Base-by-base conservation (phyloP, 2,329 filamentous ascomycete species). In the Fusarium dlaminii region DNA sequence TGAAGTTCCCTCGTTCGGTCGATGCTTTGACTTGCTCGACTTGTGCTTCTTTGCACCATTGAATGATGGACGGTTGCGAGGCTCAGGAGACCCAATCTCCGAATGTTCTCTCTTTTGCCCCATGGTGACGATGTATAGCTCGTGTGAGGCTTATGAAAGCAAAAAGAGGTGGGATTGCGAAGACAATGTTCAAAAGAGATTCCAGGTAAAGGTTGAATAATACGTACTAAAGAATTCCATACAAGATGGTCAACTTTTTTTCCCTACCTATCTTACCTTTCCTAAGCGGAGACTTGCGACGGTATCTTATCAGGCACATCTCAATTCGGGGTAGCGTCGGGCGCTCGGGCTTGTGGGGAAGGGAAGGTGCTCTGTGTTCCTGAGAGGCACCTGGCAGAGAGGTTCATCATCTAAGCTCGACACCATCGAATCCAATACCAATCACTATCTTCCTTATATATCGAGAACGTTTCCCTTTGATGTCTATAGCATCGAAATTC, bases 1-100 rank as follows among this genome's bases (percentile, higher is more conserved):
- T 54, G 90, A 82, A 63, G 83, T 86, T 55, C 85, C 85, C 37
- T 86, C 83, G 70, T 84, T 87, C 17, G 83, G 81, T 68, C 84
- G 84, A 76, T 83, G 80, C 75, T 84, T 87, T 61, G 75, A 69
- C 66, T 79, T 72, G 62, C 67, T 78, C 48, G 80, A 79, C 68
- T 84, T 84, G 67, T 75, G 80, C 59, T 81, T 83, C 76, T 82
- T 82, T 39, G 68, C 66, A 59, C 63, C 73, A 36, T 73, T 66
- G 72, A 70, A 75, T 27, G 67, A 51, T 49, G 56, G 61, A 48
- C 55, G 48, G 43, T 72, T 72, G n/a, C 57, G 68, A 43, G 77
- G 75, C n/a, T 79, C 68, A 51, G 75, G 72, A 12, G 77, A 78
- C 40, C 62, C 75, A 52, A 81, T 68, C 46, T 83, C 77, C 43